Conservation (phyloP, 139 green algal genomes). For the Chlamydomonas schloesseri region DNA sequence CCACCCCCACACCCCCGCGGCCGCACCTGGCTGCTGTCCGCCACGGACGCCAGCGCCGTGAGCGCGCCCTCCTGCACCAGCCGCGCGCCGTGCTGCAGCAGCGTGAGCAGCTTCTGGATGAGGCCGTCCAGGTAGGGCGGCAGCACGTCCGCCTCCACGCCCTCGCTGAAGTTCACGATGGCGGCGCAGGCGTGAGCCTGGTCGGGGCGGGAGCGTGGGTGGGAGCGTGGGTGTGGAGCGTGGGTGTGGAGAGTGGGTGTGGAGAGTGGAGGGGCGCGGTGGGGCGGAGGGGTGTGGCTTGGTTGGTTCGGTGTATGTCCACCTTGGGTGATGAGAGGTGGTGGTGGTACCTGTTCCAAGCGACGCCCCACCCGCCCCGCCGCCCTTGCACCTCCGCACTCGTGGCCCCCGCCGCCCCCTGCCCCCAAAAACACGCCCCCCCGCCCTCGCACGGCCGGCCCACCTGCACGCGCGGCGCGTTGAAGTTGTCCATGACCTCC, state of each 20-base stretch:
- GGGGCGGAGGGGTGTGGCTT: not conserved
- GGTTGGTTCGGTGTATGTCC: no score
- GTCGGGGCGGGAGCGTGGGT: not conserved
- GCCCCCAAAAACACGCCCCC: no score
- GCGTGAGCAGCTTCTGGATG: constrained; percentile 83
- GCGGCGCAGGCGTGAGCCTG: constrained; percentile 95
- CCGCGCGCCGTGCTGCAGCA: constrained; percentile 65
- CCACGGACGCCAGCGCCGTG: constrained; percentile 93
- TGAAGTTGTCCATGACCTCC: constrained; percentile 90
- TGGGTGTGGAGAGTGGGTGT: no score
- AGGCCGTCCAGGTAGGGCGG: constrained; percentile 93
- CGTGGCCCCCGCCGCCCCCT: no score
- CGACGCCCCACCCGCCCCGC: no score
- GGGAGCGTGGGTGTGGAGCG: no score
- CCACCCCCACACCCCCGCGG: not conserved
- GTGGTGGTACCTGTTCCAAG: no score
- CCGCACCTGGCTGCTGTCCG: constrained; percentile 86
- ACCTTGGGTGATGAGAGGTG: no score
- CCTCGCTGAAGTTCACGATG: constrained; percentile 98
- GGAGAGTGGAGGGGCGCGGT: no score
- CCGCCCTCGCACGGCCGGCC: no score
- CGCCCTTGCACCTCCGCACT: no score
- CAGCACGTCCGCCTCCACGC: constrained; percentile 85
- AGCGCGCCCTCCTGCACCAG: constrained; percentile 95
- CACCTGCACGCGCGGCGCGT: constrained; percentile 86